A percentile compares a stretch with the other conserved stretches of the same genome.
Evolutionary conservation across 306 rosid genomes (phyloP).

Genomic region (Trifolium fragiferum): DNA sequence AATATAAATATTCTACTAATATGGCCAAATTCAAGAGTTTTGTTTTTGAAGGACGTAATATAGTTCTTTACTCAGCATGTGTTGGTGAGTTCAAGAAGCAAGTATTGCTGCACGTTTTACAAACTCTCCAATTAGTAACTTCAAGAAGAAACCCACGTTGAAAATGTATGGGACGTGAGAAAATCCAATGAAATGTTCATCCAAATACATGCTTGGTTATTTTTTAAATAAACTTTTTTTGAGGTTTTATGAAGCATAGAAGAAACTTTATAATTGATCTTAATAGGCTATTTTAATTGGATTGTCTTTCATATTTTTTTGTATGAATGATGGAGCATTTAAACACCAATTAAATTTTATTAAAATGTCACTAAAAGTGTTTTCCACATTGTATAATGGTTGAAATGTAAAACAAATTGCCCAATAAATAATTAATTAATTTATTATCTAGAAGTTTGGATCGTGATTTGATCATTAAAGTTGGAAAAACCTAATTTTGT

Average conservation of each 20-base stretch:
- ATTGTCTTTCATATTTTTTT: background rate
- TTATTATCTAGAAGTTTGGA: background rate
- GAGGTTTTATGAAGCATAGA: slow-evolving; percentile 11
- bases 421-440: background rate
- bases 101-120: background rate
- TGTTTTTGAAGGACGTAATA: slow-evolving; percentile 19
- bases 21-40: background rate
- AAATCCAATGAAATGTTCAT: background rate
- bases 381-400: background rate
- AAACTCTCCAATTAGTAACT: background rate
- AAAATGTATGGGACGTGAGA: background rate
- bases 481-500: slow-evolving; percentile 25
- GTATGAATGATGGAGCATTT: slow-evolving; percentile 2
- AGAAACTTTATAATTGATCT: slow-evolving; percentile 21
- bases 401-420: background rate
- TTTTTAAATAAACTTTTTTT: slow-evolving; percentile 15
- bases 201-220: background rate
- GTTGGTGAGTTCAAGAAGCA: slow-evolving; percentile 15
- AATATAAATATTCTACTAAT: background rate
- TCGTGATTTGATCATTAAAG: background rate
- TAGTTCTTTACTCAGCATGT: slow-evolving; percentile 30
- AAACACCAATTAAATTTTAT: slow-evolving; percentile 23
- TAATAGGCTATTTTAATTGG: slow-evolving; percentile 13
- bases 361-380: slow-evolving; percentile 5
- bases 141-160: background rate